Conservation (phyloP, 2,329 filamentous ascomycete species). For the Monosporascus sp. region DNA sequence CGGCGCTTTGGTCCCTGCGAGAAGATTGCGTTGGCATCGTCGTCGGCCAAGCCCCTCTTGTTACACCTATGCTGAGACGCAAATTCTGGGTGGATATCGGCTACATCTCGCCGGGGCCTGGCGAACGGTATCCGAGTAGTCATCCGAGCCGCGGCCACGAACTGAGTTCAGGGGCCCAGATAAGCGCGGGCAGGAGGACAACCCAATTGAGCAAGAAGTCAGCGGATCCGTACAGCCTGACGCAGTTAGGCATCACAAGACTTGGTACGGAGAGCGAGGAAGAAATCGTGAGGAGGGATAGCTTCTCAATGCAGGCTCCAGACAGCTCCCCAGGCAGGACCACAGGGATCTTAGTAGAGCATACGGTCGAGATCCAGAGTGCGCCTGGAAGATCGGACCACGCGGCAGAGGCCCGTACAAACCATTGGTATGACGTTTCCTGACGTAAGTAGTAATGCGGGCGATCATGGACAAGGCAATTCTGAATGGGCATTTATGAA, state of each 20-base stretch:
- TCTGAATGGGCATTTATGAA: too few relatives aligned
- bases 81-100: slow-evolving; percentile 17
- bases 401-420: too few relatives aligned
- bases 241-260: slow-evolving; percentile 9
- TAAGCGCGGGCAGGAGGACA: not conserved
- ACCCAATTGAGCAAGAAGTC: slow-evolving; percentile 5
- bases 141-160: slow-evolving; percentile 7
- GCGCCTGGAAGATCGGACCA: too few relatives aligned
- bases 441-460: too few relatives aligned
- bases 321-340: not conserved
- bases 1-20: slow-evolving; percentile 32
- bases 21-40: slow-evolving; percentile 33
- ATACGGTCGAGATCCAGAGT: slow-evolving; percentile 1
- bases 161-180: slow-evolving; percentile 1
- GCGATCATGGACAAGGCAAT: too few relatives aligned
- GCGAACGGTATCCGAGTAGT: too few relatives aligned
- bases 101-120: not conserved
- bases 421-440: too few relatives aligned
- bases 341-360: slow-evolving; percentile 1
- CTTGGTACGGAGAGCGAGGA: slow-evolving; percentile 3
- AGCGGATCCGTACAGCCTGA: slow-evolving; percentile 14
- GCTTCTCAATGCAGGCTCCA: not conserved
- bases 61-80: slow-evolving; percentile 21
- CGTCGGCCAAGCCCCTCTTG: slow-evolving; percentile 31
- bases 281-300: slow-evolving; percentile 1